Base-by-base conservation (phyloP, 306 rosid genomes). In the Cucumis sativus region DNA sequence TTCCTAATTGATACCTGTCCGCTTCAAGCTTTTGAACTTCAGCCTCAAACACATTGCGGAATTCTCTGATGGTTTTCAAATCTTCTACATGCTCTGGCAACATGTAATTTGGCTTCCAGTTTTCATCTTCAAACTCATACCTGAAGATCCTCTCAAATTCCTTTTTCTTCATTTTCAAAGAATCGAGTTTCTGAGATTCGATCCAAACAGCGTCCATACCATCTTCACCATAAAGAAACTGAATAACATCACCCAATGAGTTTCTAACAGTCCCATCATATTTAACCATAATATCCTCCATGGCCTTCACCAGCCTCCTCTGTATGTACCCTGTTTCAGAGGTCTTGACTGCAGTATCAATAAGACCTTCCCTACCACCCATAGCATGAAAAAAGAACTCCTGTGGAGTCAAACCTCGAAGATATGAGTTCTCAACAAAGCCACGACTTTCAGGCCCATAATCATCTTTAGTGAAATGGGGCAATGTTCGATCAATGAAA, bases 291-390 rank as follows among this genome's bases (percentile, higher is more conserved):
- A 96, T 92, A 87, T 96, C 99, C 78, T 96, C 99, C 99, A 96
- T 96, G 80, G 99, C 99, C 85, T 96, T 92, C 67, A 96, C 99
- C 77, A 96, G 89, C 84, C 98, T 92, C 88, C 99, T 84, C 85
- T 96, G 99, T 49, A 96, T 96, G 84, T 96, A 96, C 63, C 99
- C 99, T 40, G 99, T 96, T 84, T 96, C 99, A 71, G 99, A 96
- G 21, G 99, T 96, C 87, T 96, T 96, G 67, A 96, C 99, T 1
- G 99, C 99, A 82, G 99, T 96, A 84, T 96, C 99, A 47, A 96
- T 96, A 78, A 96, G 98, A 96, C 99, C 99, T 89, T 96, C 99
- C 89, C 99, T 88, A 72, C 99, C 99, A 84, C 99, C 99, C 99
- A 96, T 96, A 76, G 99, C 99, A 79, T 96, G 99, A 75, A 96